Percentiles rank a stretch among this genome's conserved stretches.
These are phyloP conservation scores for Sporothrix curviconia DNA, from an alignment of 2,329 filamentous ascomycete species.

Conservation along the genomic window DNA sequence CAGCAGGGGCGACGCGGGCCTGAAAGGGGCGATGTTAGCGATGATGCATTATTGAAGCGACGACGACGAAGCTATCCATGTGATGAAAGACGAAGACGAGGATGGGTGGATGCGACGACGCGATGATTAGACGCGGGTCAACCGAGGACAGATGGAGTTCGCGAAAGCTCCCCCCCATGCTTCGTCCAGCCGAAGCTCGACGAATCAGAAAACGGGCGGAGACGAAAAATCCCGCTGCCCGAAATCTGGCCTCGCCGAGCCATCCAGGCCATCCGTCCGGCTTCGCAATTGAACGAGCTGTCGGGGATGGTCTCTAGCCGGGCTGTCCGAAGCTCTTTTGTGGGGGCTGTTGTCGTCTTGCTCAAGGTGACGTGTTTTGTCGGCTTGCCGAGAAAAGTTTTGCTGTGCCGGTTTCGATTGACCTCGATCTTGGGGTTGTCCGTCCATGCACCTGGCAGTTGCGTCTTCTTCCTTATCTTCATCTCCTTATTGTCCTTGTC, in stretches of 20 bases:
- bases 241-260: background rate
- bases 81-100: background rate
- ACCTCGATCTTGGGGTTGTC: background rate
- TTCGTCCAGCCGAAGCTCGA: conserved; percentile 1
- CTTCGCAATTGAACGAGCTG: background rate
- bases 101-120: background rate
- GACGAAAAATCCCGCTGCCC: conserved; percentile 1
- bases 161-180: conserved; percentile 1
- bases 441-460: background rate
- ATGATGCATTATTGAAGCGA: background rate
- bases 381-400: background rate
- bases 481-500: conserved; percentile 22
- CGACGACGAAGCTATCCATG: background rate
- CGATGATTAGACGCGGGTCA: background rate
- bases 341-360: too few species aligned
- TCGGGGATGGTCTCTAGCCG: background rate
- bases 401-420: background rate
- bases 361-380: too few species aligned
- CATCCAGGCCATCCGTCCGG: background rate
- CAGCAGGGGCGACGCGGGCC: conserved; percentile 81
- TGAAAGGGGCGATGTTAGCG: conserved; percentile 33
- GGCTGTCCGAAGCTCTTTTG: too few species aligned
- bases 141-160: background rate
- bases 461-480: conserved; percentile 31
- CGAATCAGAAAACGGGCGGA: conserved; percentile 5